Base-by-base conservation (phyloP, 1,139 yeast genomes). In the Hyphopichia fennica region DNA sequence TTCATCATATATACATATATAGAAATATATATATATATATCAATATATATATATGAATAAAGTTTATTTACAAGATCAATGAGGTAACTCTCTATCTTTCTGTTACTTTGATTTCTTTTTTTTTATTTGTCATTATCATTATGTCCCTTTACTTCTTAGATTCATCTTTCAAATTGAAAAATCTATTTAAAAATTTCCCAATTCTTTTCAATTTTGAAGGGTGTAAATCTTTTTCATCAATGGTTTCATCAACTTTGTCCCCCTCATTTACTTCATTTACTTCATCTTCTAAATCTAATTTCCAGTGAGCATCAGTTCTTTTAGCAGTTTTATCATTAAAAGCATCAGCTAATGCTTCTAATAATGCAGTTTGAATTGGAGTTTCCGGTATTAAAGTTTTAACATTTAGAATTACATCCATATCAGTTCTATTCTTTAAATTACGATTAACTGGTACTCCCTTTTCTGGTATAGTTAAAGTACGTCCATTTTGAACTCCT, bases 331-430 rank as follows among this genome's bases (percentile, higher is more conserved):
- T 72, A 60, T 93, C 99, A 46, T 87, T 82, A 42, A 86, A 78
- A 3, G 96, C 85, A 58, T 89, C 96, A 1, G 99, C 99, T 49
- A 93, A 75, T 0, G 97, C 96, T 62, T 95, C 99, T 54, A 95
- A 75, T 44, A 93, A 71, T n/a, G 95, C 95, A 9, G 83, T 83
- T 62, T 93, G 96, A 2, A 93, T 85, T n/a, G 93, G 88, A 15
- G 89, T 85, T 44, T 78, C 78, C 3, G 98, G 93, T 44, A 82
- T 77, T 50, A 82, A 72, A 2, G 91, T 81, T 59, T 81, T 79
- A 22, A 95, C 87, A 41, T 81, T 79, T 52, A 90, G 77, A 10
- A 80, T 73, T 27, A 93, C 90, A 54, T 81, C 84, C 77, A 91
- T 75, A 55, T 87, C 90, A 43, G 96, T 97, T 57, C 96, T 80